Evolutionary conservation across 2,329 filamentous ascomycete species (phyloP).

Genomic region (Cryphonectria japonica): DNA sequence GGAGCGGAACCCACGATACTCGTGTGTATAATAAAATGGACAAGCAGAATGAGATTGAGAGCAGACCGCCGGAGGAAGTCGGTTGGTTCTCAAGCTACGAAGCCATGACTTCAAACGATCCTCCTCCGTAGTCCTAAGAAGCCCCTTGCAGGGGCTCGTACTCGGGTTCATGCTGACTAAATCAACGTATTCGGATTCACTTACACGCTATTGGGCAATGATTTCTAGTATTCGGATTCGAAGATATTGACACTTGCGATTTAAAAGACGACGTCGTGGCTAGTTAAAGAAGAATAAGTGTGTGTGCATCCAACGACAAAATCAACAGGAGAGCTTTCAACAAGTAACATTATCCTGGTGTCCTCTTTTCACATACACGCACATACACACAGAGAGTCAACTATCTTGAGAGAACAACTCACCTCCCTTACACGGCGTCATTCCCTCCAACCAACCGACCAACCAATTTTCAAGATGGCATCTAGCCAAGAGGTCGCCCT

Average conservation of each 20-base stretch:
- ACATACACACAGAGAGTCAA: not conserved
- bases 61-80: not conserved
- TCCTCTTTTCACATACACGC: not conserved
- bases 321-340: not conserved
- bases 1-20: not conserved
- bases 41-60: not conserved
- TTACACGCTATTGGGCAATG: conserved; percentile 7
- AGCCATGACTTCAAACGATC: not conserved
- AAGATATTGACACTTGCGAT: not conserved
- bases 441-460: not conserved
- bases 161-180: conserved; percentile 8
- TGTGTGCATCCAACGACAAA: not conserved
- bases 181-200: not conserved
- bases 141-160: not conserved
- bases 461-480: conserved; percentile 12
- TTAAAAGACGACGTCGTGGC: not conserved
- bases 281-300: too few relatives aligned
- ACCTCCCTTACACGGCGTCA: not conserved
- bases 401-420: not conserved
- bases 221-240: conserved; percentile 4
- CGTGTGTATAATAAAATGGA: not conserved
- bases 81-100: not conserved
- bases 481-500: conserved; percentile 18
- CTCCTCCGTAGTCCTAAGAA: not conserved
- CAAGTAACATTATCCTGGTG: not conserved